Base-by-base conservation (phyloP, 2,329 filamentous ascomycete species). In the Fusarium haematococcum region DNA sequence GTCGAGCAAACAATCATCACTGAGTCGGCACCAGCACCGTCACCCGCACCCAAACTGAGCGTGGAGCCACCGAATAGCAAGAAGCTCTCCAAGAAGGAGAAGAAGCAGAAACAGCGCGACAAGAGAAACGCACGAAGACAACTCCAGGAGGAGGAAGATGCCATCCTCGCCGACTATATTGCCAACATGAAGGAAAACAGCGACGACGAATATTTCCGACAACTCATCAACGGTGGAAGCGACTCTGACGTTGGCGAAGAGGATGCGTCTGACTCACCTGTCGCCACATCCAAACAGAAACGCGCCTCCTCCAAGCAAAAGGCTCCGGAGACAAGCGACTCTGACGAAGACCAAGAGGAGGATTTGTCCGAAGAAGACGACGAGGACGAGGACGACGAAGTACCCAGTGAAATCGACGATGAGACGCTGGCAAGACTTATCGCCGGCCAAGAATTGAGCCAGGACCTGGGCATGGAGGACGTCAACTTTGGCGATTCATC, bases 91-190 rank as follows among this genome's bases (percentile, higher is more conserved):
- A 71, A 76, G 45, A 69, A 64, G 6, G 67, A 70, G 14, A 69
- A 70, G 45, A 69, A 68, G 16, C 75, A 69, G 27, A 79, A 79
- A 56, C 50, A 30, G 23, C 65, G 37, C 14, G 79, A 57, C 16
- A 73, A 43, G 54, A 71, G 73, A 68, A 74, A 73, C 71, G 37
- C 73, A 77, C 65, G 52, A 35, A 33, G 43, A 3, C 45, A 37
- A 56, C 39, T 50, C 10, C 67, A 70, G 27, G 68, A 75, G 3
- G 85, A 88, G 9, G 87, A 92, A 20, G 89, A 91, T 43, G 88
- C 86, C 1, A 85, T 91, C 48, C 83, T 91, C 75, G 88, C 89
- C 1, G 93, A 95, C 77, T 95, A 95, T 76, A 91, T 94, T 77
- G 87, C 89, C 50, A 94, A 95, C 70, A 86, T 94, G 77, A 83